These are phyloP conservation scores for Ananas comosus DNA, from an alignment of 176 grass and related monocot species.

Conservation along the genomic window DNA sequence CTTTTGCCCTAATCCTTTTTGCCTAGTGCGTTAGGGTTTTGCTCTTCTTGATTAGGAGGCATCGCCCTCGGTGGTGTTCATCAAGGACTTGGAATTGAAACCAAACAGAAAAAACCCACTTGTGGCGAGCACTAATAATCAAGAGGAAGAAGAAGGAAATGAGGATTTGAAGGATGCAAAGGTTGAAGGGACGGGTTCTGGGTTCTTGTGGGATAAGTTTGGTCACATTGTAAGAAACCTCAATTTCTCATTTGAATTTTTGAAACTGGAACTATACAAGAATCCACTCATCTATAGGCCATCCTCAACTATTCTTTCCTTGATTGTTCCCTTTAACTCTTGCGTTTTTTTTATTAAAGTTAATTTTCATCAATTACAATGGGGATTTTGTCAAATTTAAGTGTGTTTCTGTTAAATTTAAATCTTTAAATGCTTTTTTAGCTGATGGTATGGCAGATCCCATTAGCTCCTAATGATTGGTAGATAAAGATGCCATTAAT, in stretches of 20 bases:
- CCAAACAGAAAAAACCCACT: conserved; percentile 2
- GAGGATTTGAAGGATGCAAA: conserved; percentile 29
- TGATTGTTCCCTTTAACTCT: too few species aligned
- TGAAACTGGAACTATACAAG: not conserved
- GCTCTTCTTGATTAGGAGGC: conserved; percentile 32
- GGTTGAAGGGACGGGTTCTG: conserved; percentile 70
- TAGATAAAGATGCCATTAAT: too few species aligned
- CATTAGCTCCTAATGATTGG: too few species aligned
- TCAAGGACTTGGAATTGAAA: conserved; percentile 46
- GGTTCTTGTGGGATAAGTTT: conserved; percentile 64
- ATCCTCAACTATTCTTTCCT: too few species aligned
- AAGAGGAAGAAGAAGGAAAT: conserved; percentile 4
- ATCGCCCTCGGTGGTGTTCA: conserved; percentile 85
- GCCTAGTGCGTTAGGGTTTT: not conserved
- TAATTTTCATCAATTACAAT: too few species aligned
- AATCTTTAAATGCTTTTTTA: too few species aligned
- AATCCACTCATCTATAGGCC: too few species aligned
- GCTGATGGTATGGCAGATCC: too few species aligned
- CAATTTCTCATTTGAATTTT: not conserved
- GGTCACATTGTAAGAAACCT: conserved; percentile 60
- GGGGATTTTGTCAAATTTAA: too few species aligned
- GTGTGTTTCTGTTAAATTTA: too few species aligned
- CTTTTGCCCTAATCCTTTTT: not conserved
- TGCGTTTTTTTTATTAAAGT: too few species aligned
- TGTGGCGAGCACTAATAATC: not conserved